Base-by-base conservation (phyloP, 345 rosid species). In the Dimocarpus longan region DNA sequence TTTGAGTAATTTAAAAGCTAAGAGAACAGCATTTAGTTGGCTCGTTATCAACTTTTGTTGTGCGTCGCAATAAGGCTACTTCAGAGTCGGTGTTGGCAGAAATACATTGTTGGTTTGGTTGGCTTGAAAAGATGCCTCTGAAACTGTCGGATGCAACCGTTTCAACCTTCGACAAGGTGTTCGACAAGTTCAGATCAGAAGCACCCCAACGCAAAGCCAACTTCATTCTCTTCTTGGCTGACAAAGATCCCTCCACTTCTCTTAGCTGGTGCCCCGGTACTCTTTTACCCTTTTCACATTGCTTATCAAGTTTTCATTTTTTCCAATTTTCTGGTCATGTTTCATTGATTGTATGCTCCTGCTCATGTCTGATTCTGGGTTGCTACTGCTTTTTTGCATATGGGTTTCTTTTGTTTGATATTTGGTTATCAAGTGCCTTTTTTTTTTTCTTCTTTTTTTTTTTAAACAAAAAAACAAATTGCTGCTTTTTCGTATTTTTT, bases 241-340 rank as follows among this genome's bases (percentile, higher is more conserved):
- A 95, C 84, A 82, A 84, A n/a, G 92, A 91, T 78, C 98, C 94
- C n/a, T 69, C 90, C 37, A 93, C 98, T 21, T 71, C 80, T 46
- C 93, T 79, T 67, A 90, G 97, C 82, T 93, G 97, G 97, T 93
- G 97, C 82, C 97, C 98, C 48, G 97, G 97, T 91, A 62, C 12
- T 6, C 28, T 26, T 42, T 7, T 10, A 46, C 56, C 56, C 19
- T 59, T n/a, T 24, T 46, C 52, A 46, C 52, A 46, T 46, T 46
- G 8, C 52, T 46, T 46, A 32, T 32, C 37, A 32, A 32, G 37
- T 32, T 32, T 32, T 32, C 37, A 32, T 32, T 32, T 32, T 32
- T 32, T 32, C 37, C 37, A 32, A 32, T 32, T 22, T 52, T 48
- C 43, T 62, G 3, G 18, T 66, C 18, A 28, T 66, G 1, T 4